Conservation (phyloP, 2,329 filamentous ascomycete genomes). For the Sporothrix protearum region DNA sequence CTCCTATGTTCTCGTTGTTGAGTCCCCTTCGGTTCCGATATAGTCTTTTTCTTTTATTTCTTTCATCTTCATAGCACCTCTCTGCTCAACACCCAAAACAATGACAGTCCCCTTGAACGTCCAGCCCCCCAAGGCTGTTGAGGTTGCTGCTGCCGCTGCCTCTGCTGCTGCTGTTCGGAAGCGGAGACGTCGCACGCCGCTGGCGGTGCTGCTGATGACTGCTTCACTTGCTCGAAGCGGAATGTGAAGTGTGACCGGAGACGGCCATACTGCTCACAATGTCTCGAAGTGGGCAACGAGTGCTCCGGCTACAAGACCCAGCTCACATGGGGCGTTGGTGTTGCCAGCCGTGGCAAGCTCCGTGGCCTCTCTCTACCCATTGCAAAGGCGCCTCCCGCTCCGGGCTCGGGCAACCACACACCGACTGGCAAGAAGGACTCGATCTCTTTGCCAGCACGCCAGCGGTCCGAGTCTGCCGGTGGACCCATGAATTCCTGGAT, state of each 20-base stretch:
- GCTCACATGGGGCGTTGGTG: constrained; percentile 92
- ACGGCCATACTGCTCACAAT: constrained; percentile 91
- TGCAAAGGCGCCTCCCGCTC: constrained; percentile 54
- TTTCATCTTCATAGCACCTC: background rate
- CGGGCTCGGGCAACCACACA: constrained; percentile 30
- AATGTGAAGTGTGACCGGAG: constrained; percentile 84
- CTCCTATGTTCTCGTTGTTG: constrained; percentile 23
- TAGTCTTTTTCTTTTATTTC: background rate
- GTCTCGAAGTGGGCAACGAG: constrained; percentile 84
- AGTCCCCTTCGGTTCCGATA: background rate
- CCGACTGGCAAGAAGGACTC: constrained; percentile 44
- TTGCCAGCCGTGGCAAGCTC: constrained; percentile 92
- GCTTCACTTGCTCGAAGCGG: constrained; percentile 86
- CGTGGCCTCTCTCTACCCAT: constrained; percentile 76
- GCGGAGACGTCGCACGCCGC: constrained; percentile 81
- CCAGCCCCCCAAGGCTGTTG: constrained; percentile 44
- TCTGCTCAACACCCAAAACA: constrained; percentile 17
- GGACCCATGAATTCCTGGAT: constrained; percentile 41
- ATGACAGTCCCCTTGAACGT: constrained; percentile 52
- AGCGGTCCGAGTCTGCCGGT: constrained; percentile 44
- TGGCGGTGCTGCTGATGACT: constrained; percentile 88
- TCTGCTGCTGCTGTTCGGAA: constrained; percentile 49
- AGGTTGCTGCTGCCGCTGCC: constrained; percentile 35
- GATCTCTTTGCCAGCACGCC: constrained; percentile 35
- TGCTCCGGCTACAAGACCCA: constrained; percentile 97